phyloP scores from a whole-genome alignment of 176 grass and related monocot genomes.

The Urochloa ruziziensis region DNA sequence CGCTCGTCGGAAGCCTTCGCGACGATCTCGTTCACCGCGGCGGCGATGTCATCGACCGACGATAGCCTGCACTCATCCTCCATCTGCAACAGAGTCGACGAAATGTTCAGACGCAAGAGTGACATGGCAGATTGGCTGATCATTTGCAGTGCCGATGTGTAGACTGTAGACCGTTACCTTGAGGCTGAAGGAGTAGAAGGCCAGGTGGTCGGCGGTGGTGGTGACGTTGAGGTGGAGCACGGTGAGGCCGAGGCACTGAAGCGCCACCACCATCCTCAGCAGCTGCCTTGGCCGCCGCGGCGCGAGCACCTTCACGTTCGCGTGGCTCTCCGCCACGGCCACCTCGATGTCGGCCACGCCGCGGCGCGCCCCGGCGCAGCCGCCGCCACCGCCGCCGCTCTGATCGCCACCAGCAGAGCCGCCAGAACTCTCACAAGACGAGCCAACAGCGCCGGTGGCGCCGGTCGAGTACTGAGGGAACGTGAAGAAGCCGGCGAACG shows the following conservation, averaged over 20 bases:
- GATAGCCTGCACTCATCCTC: constrained; percentile 65
- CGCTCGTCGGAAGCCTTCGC: constrained; percentile 38
- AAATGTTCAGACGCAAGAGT: background rate
- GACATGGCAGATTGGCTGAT: background rate
- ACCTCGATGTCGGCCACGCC: constrained; percentile 77
- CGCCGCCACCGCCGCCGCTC: background rate
- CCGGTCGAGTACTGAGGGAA: constrained; percentile 63
- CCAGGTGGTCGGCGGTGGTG: constrained; percentile 32
- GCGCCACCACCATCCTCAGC: constrained; percentile 48
- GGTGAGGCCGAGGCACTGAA: constrained; percentile 51
- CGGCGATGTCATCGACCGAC: constrained; percentile 69
- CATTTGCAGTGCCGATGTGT: no score
- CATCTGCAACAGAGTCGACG: constrained; percentile 33
- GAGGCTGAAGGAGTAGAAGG: constrained; percentile 52
- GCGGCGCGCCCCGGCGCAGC: background rate
- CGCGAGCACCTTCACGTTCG: constrained; percentile 67
- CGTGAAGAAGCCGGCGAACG: constrained; percentile 76
- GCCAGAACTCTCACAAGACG: background rate
- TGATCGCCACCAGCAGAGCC: background rate
- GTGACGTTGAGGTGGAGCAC: constrained; percentile 64
- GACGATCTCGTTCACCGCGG: constrained; percentile 66
- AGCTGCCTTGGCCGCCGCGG: constrained; percentile 66
- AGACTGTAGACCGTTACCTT: constrained; percentile 17
- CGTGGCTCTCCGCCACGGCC: constrained; percentile 76
- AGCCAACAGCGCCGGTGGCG: background rate